Percentiles rank a stretch among this genome's conserved stretches.
phyloP scores from a whole-genome alignment of 345 rosid genomes.

The Salix caprea region DNA sequence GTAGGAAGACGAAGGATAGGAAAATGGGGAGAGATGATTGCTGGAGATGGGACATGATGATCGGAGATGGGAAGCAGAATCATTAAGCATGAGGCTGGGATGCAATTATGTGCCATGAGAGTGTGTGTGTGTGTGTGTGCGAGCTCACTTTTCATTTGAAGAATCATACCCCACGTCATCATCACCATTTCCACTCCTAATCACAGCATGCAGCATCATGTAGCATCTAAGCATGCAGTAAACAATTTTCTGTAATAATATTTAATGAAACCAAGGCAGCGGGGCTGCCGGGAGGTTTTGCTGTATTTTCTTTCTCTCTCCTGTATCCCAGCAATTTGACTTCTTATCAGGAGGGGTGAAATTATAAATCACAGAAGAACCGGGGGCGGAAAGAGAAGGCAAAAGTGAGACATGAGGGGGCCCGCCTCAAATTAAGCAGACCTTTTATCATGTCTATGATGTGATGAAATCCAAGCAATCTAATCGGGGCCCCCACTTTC shows the following conservation, averaged over 20 bases:
- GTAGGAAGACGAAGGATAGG: constrained; percentile 8
- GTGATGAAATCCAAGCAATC: constrained; percentile 83
- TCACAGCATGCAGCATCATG: neutral
- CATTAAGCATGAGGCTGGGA: constrained; percentile 65
- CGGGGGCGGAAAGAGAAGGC: neutral
- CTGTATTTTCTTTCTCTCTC: neutral
- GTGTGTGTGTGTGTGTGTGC: constrained; percentile 31
- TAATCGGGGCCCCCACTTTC: constrained; percentile 23
- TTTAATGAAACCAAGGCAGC: neutral
- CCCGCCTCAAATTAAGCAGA: neutral
- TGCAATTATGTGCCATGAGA: constrained; percentile 55
- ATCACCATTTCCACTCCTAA: neutral
- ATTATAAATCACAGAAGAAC: neutral
- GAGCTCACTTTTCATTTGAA: constrained; percentile 12
- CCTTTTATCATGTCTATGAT: constrained; percentile 23
- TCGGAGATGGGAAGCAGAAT: constrained; percentile 55
- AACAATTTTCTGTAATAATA: neutral
- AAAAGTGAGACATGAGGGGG: neutral
- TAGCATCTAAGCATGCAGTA: neutral
- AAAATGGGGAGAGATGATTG: constrained; percentile 23
- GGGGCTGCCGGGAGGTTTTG: neutral
- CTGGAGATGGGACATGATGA: constrained; percentile 30
- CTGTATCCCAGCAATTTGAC: neutral
- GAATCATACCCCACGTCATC: constrained; percentile 18
- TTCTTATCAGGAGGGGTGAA: neutral